Percentiles rank a stretch among this genome's conserved stretches.
Evolutionary conservation across 1,284 basidiomycete species (phyloP).

Genomic region (Gomphus bonarii): DNA sequence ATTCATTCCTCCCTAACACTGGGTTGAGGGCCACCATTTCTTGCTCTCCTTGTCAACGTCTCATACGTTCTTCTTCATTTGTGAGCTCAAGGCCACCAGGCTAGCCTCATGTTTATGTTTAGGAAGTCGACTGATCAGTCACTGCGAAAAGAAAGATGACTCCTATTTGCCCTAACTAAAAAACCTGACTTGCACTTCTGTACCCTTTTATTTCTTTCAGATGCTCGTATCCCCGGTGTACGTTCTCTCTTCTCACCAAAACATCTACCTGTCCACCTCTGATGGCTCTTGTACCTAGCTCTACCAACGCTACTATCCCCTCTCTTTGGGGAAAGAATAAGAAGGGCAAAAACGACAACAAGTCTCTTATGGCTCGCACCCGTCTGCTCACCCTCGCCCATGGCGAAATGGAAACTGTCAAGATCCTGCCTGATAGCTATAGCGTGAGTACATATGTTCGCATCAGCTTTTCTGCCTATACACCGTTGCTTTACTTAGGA

Average conservation of each 20-base stretch:
- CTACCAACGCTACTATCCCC: constrained; percentile 47
- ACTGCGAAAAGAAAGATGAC: constrained; percentile 14
- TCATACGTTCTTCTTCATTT: constrained; percentile 7
- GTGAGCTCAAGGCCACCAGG: constrained; percentile 10
- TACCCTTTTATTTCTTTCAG: constrained; percentile 18
- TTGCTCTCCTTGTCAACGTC: neutral
- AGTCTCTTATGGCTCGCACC: constrained; percentile 43
- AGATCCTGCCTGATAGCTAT: constrained; percentile 58
- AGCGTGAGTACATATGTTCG: constrained; percentile 29
- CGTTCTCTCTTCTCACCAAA: constrained; percentile 25
- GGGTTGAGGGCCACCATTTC: neutral
- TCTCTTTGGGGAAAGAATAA: constrained; percentile 36
- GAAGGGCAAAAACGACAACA: constrained; percentile 43
- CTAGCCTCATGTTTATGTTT: constrained; percentile 14
- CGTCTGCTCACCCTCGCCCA: constrained; percentile 71
- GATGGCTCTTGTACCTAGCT: constrained; percentile 35
- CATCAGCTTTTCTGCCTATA: neutral
- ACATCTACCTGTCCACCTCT: constrained; percentile 20
- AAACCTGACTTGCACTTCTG: constrained; percentile 17
- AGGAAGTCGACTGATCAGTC: constrained; percentile 9
- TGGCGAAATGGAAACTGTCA: constrained; percentile 73
- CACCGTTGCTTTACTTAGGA: constrained; percentile 36
- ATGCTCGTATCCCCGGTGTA: constrained; percentile 77
- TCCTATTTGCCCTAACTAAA: constrained; percentile 17
- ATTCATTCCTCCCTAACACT: constrained; percentile 12